These are phyloP conservation scores for Verbena officinalis DNA, from an alignment of 257 asterid genomes.

Conservation along the genomic window DNA sequence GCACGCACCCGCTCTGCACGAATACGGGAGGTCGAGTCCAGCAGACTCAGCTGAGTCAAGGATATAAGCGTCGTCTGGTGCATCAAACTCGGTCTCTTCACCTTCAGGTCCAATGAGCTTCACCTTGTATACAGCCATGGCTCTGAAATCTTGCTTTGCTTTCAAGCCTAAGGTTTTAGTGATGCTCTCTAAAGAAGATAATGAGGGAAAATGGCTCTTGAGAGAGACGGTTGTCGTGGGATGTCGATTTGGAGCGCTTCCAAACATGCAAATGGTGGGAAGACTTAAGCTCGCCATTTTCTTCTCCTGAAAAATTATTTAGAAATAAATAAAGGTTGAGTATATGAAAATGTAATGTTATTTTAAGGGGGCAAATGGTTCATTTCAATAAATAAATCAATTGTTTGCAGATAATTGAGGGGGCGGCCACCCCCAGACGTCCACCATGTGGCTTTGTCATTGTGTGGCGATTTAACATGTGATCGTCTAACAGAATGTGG, in stretches of 20 bases:
- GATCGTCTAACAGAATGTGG: too few relatives aligned
- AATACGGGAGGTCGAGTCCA: slow-evolving; percentile 79
- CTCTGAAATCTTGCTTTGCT: slow-evolving; percentile 48
- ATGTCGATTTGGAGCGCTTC: slow-evolving; percentile 46
- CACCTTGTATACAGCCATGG: slow-evolving; percentile 73
- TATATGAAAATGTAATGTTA: too few relatives aligned
- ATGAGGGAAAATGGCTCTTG: slow-evolving; percentile 45
- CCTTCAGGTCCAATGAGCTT: slow-evolving; percentile 68
- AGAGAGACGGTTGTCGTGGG: too few relatives aligned
- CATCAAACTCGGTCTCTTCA: slow-evolving; percentile 60
- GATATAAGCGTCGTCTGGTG: slow-evolving; percentile 62
- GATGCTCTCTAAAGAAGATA: slow-evolving; percentile 48
- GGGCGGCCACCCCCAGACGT: too few relatives aligned
- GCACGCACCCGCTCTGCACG: slow-evolving; percentile 96
- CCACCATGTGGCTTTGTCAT: too few relatives aligned
- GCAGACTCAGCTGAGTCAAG: slow-evolving; percentile 79
- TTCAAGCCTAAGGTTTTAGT: slow-evolving; percentile 60
- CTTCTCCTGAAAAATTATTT: slow-evolving; percentile 52
- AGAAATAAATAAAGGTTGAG: too few relatives aligned
- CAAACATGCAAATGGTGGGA: slow-evolving; percentile 52
- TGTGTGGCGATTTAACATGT: too few relatives aligned
- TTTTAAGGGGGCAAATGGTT: too few relatives aligned
- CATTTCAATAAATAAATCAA: too few relatives aligned
- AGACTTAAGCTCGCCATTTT: slow-evolving; percentile 64
- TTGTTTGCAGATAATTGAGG: too few relatives aligned